Conservation (phyloP, 495 filamentous ascomycete genomes). For the Hypoxylon lenormandii region DNA sequence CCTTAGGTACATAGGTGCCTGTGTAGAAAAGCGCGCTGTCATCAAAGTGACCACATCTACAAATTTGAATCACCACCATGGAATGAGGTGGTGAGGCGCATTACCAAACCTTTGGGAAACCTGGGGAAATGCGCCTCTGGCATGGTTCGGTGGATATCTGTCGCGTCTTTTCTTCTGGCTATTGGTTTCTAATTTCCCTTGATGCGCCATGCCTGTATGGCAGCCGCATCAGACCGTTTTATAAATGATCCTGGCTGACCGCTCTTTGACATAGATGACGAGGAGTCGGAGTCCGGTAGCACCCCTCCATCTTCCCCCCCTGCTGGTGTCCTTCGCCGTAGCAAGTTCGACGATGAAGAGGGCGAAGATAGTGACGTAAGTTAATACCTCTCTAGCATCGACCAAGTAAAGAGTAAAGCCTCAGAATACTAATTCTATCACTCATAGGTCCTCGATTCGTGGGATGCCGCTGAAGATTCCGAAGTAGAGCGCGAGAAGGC, state of each 20-base stretch:
- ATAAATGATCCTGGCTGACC: conserved; percentile 53
- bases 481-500: conserved; percentile 96
- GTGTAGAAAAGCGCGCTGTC: conserved; percentile 27
- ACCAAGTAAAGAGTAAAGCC: background rate
- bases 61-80: conserved; percentile 19
- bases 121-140: conserved; percentile 4
- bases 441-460: conserved; percentile 87
- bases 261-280: conserved; percentile 65
- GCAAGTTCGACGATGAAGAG: conserved; percentile 94
- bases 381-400: background rate
- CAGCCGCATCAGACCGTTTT: conserved; percentile 13
- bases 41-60: conserved; percentile 29
- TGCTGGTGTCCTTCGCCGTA: conserved; percentile 61
- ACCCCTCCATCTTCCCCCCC: conserved; percentile 72
- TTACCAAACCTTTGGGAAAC: conserved; percentile 13
- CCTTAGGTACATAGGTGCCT: background rate
- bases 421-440: conserved; percentile 17
- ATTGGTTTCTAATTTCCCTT: conserved; percentile 28
- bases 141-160: conserved; percentile 21
- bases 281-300: conserved; percentile 74
- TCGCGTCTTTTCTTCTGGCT: conserved; percentile 23
- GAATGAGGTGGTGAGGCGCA: conserved; percentile 18
- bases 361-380: conserved; percentile 84
- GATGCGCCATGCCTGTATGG: conserved; percentile 37
- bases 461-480: conserved; percentile 96